These are phyloP conservation scores for Suhomyces xylopsoci DNA, from an alignment of 805 yeast genomes.

Conservation along the genomic window DNA sequence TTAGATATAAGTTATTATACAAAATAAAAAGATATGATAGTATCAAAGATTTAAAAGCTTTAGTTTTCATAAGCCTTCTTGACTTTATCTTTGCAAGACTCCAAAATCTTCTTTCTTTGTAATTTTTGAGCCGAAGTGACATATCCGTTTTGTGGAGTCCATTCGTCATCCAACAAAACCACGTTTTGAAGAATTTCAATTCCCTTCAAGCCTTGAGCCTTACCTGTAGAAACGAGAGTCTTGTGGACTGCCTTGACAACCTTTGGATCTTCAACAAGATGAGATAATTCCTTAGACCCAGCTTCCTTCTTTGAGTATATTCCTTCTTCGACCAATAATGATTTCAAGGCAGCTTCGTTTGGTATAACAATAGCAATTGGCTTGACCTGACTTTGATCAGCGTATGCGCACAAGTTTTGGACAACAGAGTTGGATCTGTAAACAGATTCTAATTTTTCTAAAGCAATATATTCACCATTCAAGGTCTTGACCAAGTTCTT, in stretches of 20 bases:
- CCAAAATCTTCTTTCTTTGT: slow-evolving; percentile 86
- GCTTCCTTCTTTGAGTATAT: slow-evolving; percentile 46
- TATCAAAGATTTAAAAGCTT: not conserved
- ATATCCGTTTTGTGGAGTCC: slow-evolving; percentile 96
- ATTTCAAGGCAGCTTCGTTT: slow-evolving; percentile 60
- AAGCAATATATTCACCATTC: slow-evolving; percentile 96
- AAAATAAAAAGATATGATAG: not conserved
- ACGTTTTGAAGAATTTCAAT: slow-evolving; percentile 82
- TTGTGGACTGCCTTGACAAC: slow-evolving; percentile 54
- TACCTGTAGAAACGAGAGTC: slow-evolving; percentile 70
- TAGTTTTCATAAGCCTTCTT: slow-evolving; percentile 54
- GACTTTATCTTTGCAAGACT: slow-evolving; percentile 62
- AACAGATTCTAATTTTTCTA: slow-evolving; percentile 88
- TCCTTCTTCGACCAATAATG: slow-evolving; percentile 49
- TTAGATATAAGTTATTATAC: not conserved
- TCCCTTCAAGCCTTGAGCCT: slow-evolving; percentile 74
- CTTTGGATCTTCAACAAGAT: slow-evolving; percentile 55
- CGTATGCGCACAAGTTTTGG: slow-evolving; percentile 85
- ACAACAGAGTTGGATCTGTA: slow-evolving; percentile 82
- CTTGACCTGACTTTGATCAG: slow-evolving; percentile 82
- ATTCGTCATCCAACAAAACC: slow-evolving; percentile 80
- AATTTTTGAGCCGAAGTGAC: slow-evolving; percentile 95
- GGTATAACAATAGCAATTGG: slow-evolving; percentile 92
- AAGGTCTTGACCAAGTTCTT: slow-evolving; percentile 94
- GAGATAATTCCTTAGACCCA: slow-evolving; percentile 43